Percentiles rank a stretch among this genome's conserved stretches.
Conservation (phyloP, 345 rosid species). For the Eucalyptus sideroxylon region DNA sequence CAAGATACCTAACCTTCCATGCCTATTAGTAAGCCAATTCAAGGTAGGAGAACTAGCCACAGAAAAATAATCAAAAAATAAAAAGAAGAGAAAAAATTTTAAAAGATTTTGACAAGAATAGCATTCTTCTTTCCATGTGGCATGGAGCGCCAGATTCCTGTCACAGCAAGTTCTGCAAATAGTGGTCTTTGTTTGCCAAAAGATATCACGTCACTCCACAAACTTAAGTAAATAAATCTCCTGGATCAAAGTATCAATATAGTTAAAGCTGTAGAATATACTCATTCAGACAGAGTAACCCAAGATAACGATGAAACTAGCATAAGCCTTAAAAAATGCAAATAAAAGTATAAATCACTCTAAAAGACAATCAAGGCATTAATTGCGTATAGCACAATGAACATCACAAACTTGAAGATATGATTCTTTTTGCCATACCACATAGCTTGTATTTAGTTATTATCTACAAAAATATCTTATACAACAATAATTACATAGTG, state of each 20-base stretch:
- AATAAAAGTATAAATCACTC: background rate
- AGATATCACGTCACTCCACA: background rate
- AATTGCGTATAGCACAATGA: background rate
- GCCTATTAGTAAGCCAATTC: background rate
- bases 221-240: background rate
- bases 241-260: background rate
- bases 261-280: background rate
- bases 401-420: background rate
- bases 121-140: background rate
- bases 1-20: background rate
- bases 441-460: background rate
- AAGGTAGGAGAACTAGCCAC: background rate
- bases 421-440: background rate
- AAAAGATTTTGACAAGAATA: background rate
- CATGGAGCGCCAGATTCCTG: background rate
- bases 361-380: background rate
- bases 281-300: background rate
- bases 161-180: background rate
- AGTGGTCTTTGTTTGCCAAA: background rate
- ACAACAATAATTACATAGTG: background rate
- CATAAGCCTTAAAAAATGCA: background rate
- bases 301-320: background rate
- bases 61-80: background rate
- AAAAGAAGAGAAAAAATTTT: background rate
- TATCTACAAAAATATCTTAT: background rate